Conservation (phyloP, 306 rosid species). For the Vicia faba region DNA sequence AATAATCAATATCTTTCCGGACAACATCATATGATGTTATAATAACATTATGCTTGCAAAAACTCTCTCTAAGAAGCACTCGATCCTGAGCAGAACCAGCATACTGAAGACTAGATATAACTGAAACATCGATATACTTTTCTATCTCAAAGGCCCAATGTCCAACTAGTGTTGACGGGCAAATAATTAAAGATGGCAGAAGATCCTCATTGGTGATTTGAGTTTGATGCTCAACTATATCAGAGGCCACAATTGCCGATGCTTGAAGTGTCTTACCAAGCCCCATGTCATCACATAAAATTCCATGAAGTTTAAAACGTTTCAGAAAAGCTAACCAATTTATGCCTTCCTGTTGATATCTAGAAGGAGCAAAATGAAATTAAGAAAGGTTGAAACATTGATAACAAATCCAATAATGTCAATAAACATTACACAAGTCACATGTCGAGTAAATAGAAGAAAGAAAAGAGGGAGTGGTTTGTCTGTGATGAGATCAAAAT, state of each 20-base stretch:
- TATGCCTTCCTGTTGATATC: slow-evolving; percentile 99
- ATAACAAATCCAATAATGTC: neutral
- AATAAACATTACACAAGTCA: slow-evolving; percentile 15
- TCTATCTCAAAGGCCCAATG: slow-evolving; percentile 99
- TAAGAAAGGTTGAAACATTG: slow-evolving; percentile 15
- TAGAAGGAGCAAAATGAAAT: slow-evolving; percentile 42
- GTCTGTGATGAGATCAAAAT: slow-evolving; percentile 9
- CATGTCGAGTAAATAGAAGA: slow-evolving; percentile 12
- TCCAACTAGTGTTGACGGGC: slow-evolving; percentile 97
- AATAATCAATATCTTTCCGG: slow-evolving; percentile 86
- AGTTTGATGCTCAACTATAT: slow-evolving; percentile 66
- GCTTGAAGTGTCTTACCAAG: slow-evolving; percentile 99
- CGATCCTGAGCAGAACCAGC: slow-evolving; percentile 89
- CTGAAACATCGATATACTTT: slow-evolving; percentile 74
- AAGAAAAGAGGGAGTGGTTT: neutral
- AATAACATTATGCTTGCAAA: slow-evolving; percentile 76
- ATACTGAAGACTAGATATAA: slow-evolving; percentile 89
- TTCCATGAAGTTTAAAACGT: slow-evolving; percentile 99
- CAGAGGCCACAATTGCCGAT: slow-evolving; percentile 93
- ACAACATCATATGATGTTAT: slow-evolving; percentile 94
- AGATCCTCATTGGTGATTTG: slow-evolving; percentile 46
- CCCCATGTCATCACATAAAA: slow-evolving; percentile 99
- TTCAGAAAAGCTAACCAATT: slow-evolving; percentile 95
- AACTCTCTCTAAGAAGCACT: slow-evolving; percentile 61
- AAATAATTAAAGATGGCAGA: slow-evolving; percentile 80